Evolutionary conservation across 1,284 basidiomycete species (phyloP).

Genomic region (Vanrija sp.): DNA sequence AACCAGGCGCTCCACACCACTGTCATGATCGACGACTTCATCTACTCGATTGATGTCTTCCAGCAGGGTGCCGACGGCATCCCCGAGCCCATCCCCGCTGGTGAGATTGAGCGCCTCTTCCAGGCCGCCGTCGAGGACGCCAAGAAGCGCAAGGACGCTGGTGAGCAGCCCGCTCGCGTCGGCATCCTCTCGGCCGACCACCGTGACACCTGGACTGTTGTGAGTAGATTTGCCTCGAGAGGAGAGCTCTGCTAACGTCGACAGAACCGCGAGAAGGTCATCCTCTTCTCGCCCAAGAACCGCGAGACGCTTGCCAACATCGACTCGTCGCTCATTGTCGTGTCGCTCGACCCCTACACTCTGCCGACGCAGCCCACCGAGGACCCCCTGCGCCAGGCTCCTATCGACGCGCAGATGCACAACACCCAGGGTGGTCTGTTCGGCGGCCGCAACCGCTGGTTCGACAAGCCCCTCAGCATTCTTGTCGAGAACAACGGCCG

Average conservation of each 20-base stretch:
- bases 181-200: conserved; percentile 75
- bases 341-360: conserved; percentile 57
- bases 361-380: conserved; percentile 49
- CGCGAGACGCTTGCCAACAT: conserved; percentile 59
- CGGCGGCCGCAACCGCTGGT: conserved; percentile 80
- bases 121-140: conserved; percentile 69
- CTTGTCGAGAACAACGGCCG: conserved; percentile 81
- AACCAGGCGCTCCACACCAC: conserved; percentile 62
- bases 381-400: conserved; percentile 50
- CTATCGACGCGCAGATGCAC: conserved; percentile 73
- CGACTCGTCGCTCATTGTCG: conserved; percentile 69
- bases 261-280: conserved; percentile 68
- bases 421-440: conserved; percentile 65
- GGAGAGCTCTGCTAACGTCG: conserved; percentile 13
- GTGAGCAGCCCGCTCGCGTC: conserved; percentile 60
- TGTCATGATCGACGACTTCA: conserved; percentile 73
- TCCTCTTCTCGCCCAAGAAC: conserved; percentile 66
- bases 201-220: conserved; percentile 74
- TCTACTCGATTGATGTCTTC: conserved; percentile 73
- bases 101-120: conserved; percentile 65
- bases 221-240: not conserved
- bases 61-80: conserved; percentile 44
- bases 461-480: conserved; percentile 82
- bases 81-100: conserved; percentile 45
- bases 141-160: conserved; percentile 53